These are phyloP conservation scores for Fusarium sp. DNA, from an alignment of 2,329 filamentous ascomycete genomes.

Conservation along the genomic window DNA sequence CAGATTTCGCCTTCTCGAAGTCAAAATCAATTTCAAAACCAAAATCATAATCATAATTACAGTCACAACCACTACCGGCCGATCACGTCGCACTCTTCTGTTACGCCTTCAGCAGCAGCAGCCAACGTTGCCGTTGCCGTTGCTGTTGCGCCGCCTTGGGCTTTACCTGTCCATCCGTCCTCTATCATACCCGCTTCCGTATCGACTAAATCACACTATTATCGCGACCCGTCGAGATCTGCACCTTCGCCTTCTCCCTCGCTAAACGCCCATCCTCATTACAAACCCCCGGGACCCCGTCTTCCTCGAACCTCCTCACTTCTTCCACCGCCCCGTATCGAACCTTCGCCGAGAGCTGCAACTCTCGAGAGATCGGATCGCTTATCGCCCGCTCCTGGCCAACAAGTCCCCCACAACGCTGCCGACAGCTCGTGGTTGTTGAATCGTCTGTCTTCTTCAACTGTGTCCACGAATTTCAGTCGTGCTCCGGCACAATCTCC, in stretches of 20 bases:
- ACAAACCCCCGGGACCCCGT: constrained; percentile 50
- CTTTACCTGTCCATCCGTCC: constrained; percentile 33
- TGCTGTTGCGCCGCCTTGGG: constrained; percentile 42
- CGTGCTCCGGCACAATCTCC: constrained; percentile 55
- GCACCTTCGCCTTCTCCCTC: constrained; percentile 34
- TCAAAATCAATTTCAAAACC: constrained; percentile 17
- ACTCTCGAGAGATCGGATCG: constrained; percentile 35
- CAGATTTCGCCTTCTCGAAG: constrained; percentile 37
- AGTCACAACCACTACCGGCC: constrained; percentile 26
- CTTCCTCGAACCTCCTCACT: constrained; percentile 60
- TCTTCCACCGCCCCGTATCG: constrained; percentile 55
- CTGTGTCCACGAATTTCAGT: constrained; percentile 57
- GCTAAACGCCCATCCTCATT: constrained; percentile 44
- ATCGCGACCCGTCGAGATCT: constrained; percentile 39
- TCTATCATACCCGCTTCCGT: constrained; percentile 26
- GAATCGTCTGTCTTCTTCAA: constrained; percentile 67
- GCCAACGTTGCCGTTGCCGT: constrained; percentile 42
- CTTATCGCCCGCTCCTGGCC: constrained; percentile 34
- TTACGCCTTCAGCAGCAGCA: constrained; percentile 15
- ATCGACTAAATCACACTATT: constrained; percentile 37
- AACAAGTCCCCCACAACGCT: constrained; percentile 50
- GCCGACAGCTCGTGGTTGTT: constrained; percentile 61
- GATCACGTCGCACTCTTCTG: constrained; percentile 38
- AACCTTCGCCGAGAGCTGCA: constrained; percentile 39
- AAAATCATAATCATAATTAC: constrained; percentile 10